Conservation (phyloP, 352 stramenopile genomes). For the Globisporangium echinulatum region DNA sequence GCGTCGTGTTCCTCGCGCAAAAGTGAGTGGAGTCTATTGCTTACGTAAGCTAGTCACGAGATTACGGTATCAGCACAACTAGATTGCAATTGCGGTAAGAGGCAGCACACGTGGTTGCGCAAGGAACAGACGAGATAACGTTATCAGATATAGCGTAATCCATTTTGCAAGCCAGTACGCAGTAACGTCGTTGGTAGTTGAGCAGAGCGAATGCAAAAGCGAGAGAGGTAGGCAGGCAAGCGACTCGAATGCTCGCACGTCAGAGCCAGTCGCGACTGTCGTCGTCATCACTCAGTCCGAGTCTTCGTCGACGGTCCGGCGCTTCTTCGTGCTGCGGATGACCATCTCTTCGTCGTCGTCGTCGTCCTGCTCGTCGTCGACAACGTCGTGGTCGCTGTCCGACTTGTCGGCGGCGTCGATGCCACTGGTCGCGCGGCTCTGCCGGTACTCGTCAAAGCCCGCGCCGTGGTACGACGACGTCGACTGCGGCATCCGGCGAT, state of each 20-base stretch:
- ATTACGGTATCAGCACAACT: too few relatives aligned
- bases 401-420: conserved; percentile 29
- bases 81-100: too few relatives aligned
- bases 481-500: conserved; percentile 23
- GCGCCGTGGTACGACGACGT: conserved; percentile 46
- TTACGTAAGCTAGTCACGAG: too few relatives aligned
- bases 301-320: conserved; percentile 80
- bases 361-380: conserved; percentile 61
- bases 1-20: conserved; percentile 68
- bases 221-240: too few relatives aligned
- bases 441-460: conserved; percentile 78
- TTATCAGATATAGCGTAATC: too few relatives aligned
- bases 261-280: too few relatives aligned
- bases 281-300: conserved; percentile 32
- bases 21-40: conserved; percentile 19
- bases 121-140: too few relatives aligned
- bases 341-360: conserved; percentile 76
- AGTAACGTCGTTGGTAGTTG: too few relatives aligned
- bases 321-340: conserved; percentile 68
- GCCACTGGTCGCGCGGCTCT: conserved; percentile 38
- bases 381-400: conserved; percentile 61
- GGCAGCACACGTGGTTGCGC: too few relatives aligned
- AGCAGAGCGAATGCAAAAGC: too few relatives aligned
- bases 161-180: too few relatives aligned
- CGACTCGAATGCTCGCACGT: too few relatives aligned